Percentiles rank a stretch among this genome's conserved stretches.
Evolutionary conservation across 768 basidiomycete species (phyloP).

Genomic region (Lactifluus pinguis): DNA sequence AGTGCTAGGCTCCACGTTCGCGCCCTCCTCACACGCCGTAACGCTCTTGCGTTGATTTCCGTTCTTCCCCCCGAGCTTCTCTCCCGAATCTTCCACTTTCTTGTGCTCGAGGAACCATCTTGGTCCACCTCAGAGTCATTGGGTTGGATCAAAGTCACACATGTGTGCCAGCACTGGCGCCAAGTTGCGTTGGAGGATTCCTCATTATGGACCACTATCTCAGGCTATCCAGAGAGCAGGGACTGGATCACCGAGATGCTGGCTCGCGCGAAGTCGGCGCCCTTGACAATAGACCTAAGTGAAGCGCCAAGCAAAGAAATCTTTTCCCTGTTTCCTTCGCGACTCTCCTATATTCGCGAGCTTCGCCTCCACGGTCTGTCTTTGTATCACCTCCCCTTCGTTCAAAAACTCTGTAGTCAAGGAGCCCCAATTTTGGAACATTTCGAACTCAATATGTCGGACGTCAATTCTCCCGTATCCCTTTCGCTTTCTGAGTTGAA

Average conservation of each 20-base stretch:
- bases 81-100: slow-evolving; percentile 1
- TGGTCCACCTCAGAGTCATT: not conserved
- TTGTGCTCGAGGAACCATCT: not conserved
- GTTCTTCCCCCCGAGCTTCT: slow-evolving; percentile 13
- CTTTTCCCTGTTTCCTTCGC: not conserved
- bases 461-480: not conserved
- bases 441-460: not conserved
- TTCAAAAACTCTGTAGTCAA: not conserved
- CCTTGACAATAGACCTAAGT: not conserved
- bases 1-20: not conserved
- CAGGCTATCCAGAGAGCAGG: not conserved
- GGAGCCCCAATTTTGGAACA: slow-evolving; percentile 1
- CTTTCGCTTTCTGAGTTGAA: not conserved
- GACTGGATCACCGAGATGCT: slow-evolving; percentile 4
- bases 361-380: not conserved
- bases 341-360: slow-evolving; percentile 2
- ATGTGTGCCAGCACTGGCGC: slow-evolving; percentile 16
- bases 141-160: slow-evolving; percentile 11
- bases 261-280: not conserved
- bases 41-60: slow-evolving; percentile 2
- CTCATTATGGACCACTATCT: slow-evolving; percentile 2
- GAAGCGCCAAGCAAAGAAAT: not conserved
- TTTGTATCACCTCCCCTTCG: not conserved
- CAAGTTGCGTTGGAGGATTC: slow-evolving; percentile 9
- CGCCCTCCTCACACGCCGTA: slow-evolving; percentile 1